A percentile compares a stretch with the other conserved stretches of the same genome.
These are phyloP conservation scores for Sporothrix sp. DNA, from an alignment of 2,329 filamentous ascomycete species.

Conservation along the genomic window DNA sequence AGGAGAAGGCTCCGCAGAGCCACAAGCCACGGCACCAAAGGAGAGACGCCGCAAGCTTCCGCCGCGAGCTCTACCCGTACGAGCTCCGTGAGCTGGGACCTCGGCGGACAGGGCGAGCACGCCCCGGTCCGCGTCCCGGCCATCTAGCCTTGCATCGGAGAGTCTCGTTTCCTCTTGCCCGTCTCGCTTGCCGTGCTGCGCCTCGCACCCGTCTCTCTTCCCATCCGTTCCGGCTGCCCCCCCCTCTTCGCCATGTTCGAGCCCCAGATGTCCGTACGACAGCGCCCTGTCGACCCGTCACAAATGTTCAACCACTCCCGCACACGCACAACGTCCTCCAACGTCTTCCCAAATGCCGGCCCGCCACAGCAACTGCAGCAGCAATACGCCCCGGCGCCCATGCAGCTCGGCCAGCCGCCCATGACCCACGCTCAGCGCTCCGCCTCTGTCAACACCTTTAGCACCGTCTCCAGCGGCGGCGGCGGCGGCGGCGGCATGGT, in stretches of 20 bases:
- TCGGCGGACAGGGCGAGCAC: too few species aligned
- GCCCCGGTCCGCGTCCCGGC: too few species aligned
- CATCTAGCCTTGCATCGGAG: too few species aligned
- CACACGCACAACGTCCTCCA: constrained; percentile 48
- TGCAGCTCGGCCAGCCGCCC: constrained; percentile 26
- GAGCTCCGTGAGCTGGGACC: too few species aligned
- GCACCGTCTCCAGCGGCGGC: constrained; percentile 51
- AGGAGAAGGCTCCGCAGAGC: too few species aligned
- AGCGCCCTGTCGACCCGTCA: constrained; percentile 21
- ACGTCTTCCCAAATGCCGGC: constrained; percentile 33
- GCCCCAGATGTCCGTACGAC: constrained; percentile 24
- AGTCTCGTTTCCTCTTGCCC: too few species aligned
- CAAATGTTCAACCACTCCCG: constrained; percentile 44
- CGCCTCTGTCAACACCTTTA: constrained; percentile 58
- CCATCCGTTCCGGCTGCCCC: not conserved
- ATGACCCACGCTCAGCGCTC: constrained; percentile 42
- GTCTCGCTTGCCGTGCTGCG: not conserved
- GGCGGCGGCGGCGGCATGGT: constrained; percentile 24
- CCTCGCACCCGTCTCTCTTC: not conserved
- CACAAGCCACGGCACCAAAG: too few species aligned
- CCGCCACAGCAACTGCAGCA: constrained; percentile 22
- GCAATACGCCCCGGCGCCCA: constrained; percentile 22
- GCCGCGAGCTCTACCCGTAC: too few species aligned
- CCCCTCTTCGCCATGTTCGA: constrained; percentile 22
- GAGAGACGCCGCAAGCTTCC: too few species aligned